Evolutionary conservation across 768 basidiomycete species (phyloP).

Genomic region (Terana coerulea): DNA sequence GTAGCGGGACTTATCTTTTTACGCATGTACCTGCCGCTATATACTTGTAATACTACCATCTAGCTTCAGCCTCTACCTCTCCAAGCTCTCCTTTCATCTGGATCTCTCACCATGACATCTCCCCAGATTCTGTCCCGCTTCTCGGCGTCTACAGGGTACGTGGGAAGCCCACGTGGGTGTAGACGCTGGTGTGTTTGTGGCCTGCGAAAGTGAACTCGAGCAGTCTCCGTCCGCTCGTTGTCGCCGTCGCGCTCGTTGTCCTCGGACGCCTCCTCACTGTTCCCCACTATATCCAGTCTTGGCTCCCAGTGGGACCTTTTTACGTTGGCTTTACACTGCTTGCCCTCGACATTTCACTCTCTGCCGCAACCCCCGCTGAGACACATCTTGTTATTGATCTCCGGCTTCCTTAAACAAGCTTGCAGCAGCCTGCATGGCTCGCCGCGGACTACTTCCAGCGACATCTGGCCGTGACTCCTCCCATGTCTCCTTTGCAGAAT

Average conservation of each 20-base stretch:
- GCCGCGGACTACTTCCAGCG: conserved; percentile 26
- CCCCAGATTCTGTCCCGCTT: no score
- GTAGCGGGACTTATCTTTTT: no score
- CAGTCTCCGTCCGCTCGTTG: conserved; percentile 9
- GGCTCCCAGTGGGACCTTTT: background rate
- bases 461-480: conserved; percentile 23
- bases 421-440: conserved; percentile 29
- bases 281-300: background rate
- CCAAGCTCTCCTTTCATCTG: no score
- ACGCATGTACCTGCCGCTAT: no score
- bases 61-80: no score
- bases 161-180: conserved; percentile 4
- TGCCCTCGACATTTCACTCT: background rate
- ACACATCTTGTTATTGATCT: conserved; percentile 19
- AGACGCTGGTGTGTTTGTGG: conserved; percentile 6
- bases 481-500: conserved; percentile 12
- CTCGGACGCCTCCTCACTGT: background rate
- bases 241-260: conserved; percentile 10
- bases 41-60: no score
- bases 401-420: conserved; percentile 29
- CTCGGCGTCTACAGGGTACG: no score
- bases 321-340: background rate
- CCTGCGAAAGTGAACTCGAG: conserved; percentile 10
- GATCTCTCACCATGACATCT: no score
- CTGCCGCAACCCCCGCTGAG: background rate